A percentile compares a stretch with the other conserved stretches of the same genome.
Conservation (phyloP, 305 asterid species). For the Fraxinus greggii region DNA sequence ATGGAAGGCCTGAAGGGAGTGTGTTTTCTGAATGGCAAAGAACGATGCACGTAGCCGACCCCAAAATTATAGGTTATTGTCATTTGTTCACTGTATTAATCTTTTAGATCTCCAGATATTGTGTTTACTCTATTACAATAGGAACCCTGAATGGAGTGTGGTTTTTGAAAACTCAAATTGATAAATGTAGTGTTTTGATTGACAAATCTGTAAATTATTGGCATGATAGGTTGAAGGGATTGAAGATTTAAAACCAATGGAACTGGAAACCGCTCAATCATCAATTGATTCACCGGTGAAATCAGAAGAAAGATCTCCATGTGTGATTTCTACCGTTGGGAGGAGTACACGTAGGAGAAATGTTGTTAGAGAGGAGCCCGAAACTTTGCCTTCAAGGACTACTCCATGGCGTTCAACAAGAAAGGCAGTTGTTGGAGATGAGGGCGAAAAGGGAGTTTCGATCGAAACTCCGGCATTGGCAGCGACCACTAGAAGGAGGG, state of each 20-base stretch:
- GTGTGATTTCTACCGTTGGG: constrained; percentile 48
- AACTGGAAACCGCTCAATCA: constrained; percentile 45
- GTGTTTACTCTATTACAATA: neutral
- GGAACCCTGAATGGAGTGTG: neutral
- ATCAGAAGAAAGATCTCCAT: constrained; percentile 48
- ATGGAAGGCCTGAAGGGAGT: neutral
- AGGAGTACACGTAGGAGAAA: constrained; percentile 48
- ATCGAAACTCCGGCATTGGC: constrained; percentile 37
- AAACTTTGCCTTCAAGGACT: constrained; percentile 35
- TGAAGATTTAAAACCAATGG: constrained; percentile 46
- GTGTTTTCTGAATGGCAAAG: neutral
- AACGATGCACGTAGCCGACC: neutral
- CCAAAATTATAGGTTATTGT: neutral
- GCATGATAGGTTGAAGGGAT: constrained; percentile 66
- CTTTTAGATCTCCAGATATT: neutral
- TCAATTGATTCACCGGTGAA: constrained; percentile 50
- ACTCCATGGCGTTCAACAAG: constrained; percentile 47
- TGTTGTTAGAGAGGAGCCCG: constrained; percentile 33
- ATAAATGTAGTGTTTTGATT: neutral
- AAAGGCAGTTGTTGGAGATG: constrained; percentile 26
- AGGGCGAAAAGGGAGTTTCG: constrained; percentile 25
- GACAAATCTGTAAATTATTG: neutral
- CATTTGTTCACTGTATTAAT: neutral
- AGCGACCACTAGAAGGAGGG: constrained; percentile 39
- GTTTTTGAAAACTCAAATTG: neutral